Evolutionary conservation across 768 basidiomycete genomes (phyloP), one percentile per base, ranked within the genome.

Genomic region (Exidia glandulosa): DNA sequence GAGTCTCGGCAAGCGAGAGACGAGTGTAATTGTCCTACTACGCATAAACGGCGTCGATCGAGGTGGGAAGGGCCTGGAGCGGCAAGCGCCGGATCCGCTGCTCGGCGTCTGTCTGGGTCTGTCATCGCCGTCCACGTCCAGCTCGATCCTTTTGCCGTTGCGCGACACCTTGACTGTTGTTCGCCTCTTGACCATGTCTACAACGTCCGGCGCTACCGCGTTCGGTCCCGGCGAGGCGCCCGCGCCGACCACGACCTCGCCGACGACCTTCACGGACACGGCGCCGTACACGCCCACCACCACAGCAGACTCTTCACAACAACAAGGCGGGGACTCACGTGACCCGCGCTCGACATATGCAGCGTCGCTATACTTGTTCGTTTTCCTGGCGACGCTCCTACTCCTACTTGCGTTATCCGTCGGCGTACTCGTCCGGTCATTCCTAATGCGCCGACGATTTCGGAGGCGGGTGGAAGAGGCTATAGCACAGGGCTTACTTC

Each of bases 301-400:
- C 12, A 23, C 41, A 6, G 41, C 41, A 14, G 41, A n/a, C n/a
- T n/a, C n/a, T n/a, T n/a, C n/a, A n/a, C n/a, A n/a, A n/a, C n/a
- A n/a, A n/a, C n/a, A n/a, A n/a, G n/a, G n/a, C n/a, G n/a, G n/a
- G n/a, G n/a, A n/a, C n/a, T 23, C 41, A 23, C 41, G 19, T 6
- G 41, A 6, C 10, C 19, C 41, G 41, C 19, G 58, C 58, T 6
- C 31, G 33, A 37, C 34, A 36, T 45, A 45, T 23, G 25, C 50
- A 14, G 50, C 50, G 59, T 59, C 58, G 19, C 63, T 65, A 3
- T 65, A 65, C 36, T 59, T 65, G 23, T 65, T 63, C 59, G 64
- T 63, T 14, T 65, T 65, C 61, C 59, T 65, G 7, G 62, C 62
- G n/a, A 65, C 65, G 23, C 60, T 65, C n/a, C 54, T 65, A 31